Evolutionary conservation across 2,329 filamentous ascomycete genomes (phyloP).

Genomic region (Trichophyton rubrum): DNA sequence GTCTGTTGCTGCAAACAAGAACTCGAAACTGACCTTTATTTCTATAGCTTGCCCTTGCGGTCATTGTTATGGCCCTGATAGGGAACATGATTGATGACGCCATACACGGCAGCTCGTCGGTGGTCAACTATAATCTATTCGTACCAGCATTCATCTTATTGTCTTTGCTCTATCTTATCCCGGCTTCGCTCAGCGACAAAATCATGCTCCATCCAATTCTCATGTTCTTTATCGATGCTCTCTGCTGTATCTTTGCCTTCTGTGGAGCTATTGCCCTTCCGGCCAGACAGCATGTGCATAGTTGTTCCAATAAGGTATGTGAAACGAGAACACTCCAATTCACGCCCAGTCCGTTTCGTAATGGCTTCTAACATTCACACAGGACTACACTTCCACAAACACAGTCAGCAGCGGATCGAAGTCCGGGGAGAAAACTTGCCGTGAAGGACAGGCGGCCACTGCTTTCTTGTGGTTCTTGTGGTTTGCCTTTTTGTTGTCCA

Average conservation of each 20-base stretch:
- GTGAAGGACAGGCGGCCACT: slow-evolving; percentile 38
- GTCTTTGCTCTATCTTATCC: slow-evolving; percentile 37
- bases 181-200: slow-evolving; percentile 29
- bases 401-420: slow-evolving; percentile 35
- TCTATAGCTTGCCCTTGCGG: slow-evolving; percentile 44
- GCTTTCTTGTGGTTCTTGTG: slow-evolving; percentile 43
- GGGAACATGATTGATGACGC: slow-evolving; percentile 50
- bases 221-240: slow-evolving; percentile 32
- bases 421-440: slow-evolving; percentile 31
- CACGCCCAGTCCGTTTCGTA: background rate
- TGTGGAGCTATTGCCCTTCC: slow-evolving; percentile 38
- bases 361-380: background rate
- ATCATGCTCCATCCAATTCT: slow-evolving; percentile 33
- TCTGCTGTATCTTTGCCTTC: slow-evolving; percentile 40
- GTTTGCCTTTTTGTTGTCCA: slow-evolving; percentile 31
- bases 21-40: slow-evolving; percentile 6
- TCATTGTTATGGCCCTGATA: slow-evolving; percentile 49
- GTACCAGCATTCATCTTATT: slow-evolving; percentile 36
- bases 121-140: slow-evolving; percentile 45
- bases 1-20: background rate
- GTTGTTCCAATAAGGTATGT: slow-evolving; percentile 36
- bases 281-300: slow-evolving; percentile 33
- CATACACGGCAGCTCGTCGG: slow-evolving; percentile 37
- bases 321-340: background rate
- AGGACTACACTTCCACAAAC: slow-evolving; percentile 27